Conservation (phyloP, 257 asterid species). For the Gentiana straminea region DNA sequence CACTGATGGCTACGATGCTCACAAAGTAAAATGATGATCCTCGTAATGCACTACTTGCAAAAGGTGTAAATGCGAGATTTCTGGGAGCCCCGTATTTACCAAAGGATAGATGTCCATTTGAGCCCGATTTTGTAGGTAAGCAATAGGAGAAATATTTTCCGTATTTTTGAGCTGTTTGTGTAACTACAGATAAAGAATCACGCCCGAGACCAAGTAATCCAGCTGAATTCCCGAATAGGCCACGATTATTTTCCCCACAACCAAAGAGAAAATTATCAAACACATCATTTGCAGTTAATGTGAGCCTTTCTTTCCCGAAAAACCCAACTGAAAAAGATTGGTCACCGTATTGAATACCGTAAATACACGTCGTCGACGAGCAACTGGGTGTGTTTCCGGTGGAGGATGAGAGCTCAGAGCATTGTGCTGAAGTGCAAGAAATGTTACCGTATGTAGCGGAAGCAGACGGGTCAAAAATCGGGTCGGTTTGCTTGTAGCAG, state of each 20-base stretch:
- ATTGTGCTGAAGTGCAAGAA: slow-evolving; percentile 30
- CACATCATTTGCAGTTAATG: slow-evolving; percentile 30
- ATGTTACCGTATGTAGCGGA: slow-evolving; percentile 46
- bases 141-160: slow-evolving; percentile 67
- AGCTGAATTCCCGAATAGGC: slow-evolving; percentile 43
- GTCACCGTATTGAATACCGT: slow-evolving; percentile 52
- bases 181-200: slow-evolving; percentile 36
- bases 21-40: slow-evolving; percentile 37
- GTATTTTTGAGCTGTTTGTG: slow-evolving; percentile 48
- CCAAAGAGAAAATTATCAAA: slow-evolving; percentile 50
- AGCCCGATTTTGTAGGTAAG: slow-evolving; percentile 44
- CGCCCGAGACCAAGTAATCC: slow-evolving; percentile 71
- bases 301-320: slow-evolving; percentile 38
- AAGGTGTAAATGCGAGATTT: slow-evolving; percentile 34
- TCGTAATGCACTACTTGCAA: slow-evolving; percentile 13
- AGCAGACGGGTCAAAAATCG: slow-evolving; percentile 40
- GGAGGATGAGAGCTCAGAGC: slow-evolving; percentile 36
- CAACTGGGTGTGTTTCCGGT: slow-evolving; percentile 17
- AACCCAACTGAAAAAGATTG: slow-evolving; percentile 47
- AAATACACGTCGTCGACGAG: slow-evolving; percentile 31
- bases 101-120: slow-evolving; percentile 54
- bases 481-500: slow-evolving; percentile 53
- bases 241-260: slow-evolving; percentile 66
- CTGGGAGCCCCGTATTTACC: slow-evolving; percentile 26
- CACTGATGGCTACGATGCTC: slow-evolving; percentile 24